Evolutionary conservation across 225 moss, liverwort and hornwort genomes (phyloP).

Genomic region (Pleurozium schreberi): DNA sequence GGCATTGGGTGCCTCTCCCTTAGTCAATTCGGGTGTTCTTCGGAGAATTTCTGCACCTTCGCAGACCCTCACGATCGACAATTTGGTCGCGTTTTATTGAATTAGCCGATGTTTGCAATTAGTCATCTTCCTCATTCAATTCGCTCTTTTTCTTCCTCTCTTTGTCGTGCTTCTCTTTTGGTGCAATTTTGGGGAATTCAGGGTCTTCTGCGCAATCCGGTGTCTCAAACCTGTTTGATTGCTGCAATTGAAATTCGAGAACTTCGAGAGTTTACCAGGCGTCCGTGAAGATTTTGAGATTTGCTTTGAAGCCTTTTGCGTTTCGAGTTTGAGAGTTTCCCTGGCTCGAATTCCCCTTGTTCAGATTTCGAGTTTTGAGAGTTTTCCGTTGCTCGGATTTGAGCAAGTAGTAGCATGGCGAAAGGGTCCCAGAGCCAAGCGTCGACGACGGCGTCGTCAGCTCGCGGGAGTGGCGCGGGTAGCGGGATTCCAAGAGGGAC

Average conservation of each 20-base stretch:
- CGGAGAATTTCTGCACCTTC: not conserved
- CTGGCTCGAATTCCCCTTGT: not conserved
- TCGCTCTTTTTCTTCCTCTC: not conserved
- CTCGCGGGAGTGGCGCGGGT: not conserved
- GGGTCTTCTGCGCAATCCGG: not conserved
- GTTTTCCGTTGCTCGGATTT: not conserved
- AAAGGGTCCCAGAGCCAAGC: constrained; percentile 28
- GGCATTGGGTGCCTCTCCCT: too few species aligned
- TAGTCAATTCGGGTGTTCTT: not conserved
- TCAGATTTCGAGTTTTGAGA: not conserved
- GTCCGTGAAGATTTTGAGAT: not conserved
- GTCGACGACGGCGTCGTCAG: not conserved
- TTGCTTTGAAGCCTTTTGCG: not conserved
- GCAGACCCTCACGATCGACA: not conserved
- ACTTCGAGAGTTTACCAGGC: not conserved
- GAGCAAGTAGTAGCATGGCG: constrained; percentile 31
- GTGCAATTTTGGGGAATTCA: not conserved
- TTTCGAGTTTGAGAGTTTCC: not conserved
- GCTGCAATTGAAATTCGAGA: not conserved
- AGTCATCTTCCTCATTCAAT: not conserved
- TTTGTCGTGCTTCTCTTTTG: not conserved
- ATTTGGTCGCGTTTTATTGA: not conserved
- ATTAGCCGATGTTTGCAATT: too few species aligned
- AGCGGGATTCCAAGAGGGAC: not conserved
- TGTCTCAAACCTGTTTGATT: not conserved